Evolutionary conservation across 2,329 filamentous ascomycete genomes (phyloP), one percentile per base, ranked within the genome.

Genomic region (Alternaria sp.): DNA sequence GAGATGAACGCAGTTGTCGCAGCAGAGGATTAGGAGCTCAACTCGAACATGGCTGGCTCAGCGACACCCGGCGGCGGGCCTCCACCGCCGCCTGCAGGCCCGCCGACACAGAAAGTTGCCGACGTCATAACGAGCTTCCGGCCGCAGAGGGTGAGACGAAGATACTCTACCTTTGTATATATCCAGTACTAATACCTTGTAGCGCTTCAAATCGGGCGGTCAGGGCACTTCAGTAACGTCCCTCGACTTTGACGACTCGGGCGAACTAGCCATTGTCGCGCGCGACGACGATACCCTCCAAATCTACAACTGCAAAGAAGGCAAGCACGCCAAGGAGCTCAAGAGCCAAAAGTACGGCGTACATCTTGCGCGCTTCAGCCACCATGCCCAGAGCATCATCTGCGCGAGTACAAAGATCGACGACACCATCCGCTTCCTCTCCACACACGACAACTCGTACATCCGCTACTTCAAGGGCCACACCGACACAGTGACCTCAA

Each of bases 321-420:
- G 96, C 5, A 91, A 92, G 64, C 90, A 93, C 71, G 92, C 93
- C 50, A 98, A 98, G 82, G 91, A 90, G 63, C 86, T 97, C 50
- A 89, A 96, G 55, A 96, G 92, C 82, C 97, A 98, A 78, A 99
- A 99, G 79, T 99, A 99, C 74, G 96, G 96, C 63, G 93, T 93
- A 17, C 96, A 97, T 78, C 87, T 97, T 59, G 96, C 96, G 40
- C 91, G 93, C 72, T 99, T 98, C 80, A 97, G 95, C 1, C 96
- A 98, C 78, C 92, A 95, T 64, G 90, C 90, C 68, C 93, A 93
- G 21, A 94, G 93, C 77, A 93, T 99, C 76, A 90, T 99, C 63
- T 97, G 98, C 76, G 94, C 96, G 55, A 97, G 93, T 77, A 99
- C 96, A 12, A 97, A 97, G 78, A 89, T 96, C 72, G 96, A 99